These are phyloP conservation scores for Infundibulicybe gibba DNA, from an alignment of 768 basidiomycete species.

Conservation along the genomic window DNA sequence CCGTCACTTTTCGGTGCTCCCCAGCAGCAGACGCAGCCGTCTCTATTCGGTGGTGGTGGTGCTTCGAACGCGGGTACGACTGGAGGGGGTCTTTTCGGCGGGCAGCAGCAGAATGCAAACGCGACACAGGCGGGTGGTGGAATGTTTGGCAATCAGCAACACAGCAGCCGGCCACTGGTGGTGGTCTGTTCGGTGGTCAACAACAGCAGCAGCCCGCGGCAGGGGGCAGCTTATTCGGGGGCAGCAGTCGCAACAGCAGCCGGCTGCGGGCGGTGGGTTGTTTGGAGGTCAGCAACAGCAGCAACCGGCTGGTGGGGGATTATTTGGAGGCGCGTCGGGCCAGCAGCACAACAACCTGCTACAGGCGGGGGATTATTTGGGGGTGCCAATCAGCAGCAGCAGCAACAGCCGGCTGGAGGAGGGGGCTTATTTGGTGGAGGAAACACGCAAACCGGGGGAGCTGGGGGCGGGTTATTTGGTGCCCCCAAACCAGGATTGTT, in stretches of 20 bases:
- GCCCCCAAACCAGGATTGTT: conserved; percentile 9
- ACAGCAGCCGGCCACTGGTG: conserved; percentile 9
- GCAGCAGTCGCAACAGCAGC: conserved; percentile 10
- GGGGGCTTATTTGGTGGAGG: conserved; percentile 17
- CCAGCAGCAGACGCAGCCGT: conserved; percentile 4
- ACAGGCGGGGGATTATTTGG: conserved; percentile 22
- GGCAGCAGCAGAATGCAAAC: conserved; percentile 9
- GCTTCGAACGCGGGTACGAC: conserved; percentile 1
- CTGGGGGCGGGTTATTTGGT: conserved; percentile 22
- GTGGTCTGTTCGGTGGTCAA: conserved; percentile 18
- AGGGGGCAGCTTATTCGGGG: background rate
- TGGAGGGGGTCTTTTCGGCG: conserved; percentile 12
- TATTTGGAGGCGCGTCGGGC: background rate
- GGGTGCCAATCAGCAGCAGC: conserved; percentile 13
- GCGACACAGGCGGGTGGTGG: conserved; percentile 9
- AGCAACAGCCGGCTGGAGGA: conserved; percentile 11
- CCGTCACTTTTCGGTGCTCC: conserved; percentile 11
- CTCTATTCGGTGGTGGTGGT: conserved; percentile 11
- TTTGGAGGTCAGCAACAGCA: conserved; percentile 1
- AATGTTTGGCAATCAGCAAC: conserved; percentile 10
- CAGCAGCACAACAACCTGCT: conserved; percentile 11
- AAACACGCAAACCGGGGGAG: conserved; percentile 6
- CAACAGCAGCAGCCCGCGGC: conserved; percentile 9
- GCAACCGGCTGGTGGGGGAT: conserved; percentile 8
- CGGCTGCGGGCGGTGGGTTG: conserved; percentile 5